Conservation (phyloP, 805 yeast species). For the Candida maesae region DNA sequence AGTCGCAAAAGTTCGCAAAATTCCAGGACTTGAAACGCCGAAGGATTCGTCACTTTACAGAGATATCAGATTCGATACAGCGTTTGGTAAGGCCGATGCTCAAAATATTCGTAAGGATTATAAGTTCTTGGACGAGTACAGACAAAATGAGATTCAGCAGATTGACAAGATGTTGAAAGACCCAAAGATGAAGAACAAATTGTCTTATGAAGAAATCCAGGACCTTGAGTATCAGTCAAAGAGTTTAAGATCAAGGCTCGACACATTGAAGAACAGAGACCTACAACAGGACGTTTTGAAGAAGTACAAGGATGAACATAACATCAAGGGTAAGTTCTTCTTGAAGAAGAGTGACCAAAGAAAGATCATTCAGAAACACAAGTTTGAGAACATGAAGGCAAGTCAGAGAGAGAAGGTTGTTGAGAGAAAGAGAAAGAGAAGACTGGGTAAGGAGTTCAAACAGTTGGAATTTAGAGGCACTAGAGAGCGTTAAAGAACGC, state of each 20-base stretch:
- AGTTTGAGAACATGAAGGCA: conserved; percentile 69
- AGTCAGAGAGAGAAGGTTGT: conserved; percentile 74
- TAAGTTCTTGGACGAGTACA: conserved; percentile 80
- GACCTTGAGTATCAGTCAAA: conserved; percentile 55
- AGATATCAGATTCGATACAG: conserved; percentile 89
- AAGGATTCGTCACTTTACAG: conserved; percentile 45
- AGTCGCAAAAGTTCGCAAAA: conserved; percentile 65
- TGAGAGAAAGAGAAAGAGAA: conserved; percentile 85
- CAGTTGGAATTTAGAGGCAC: conserved; percentile 37
- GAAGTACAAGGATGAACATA: conserved; percentile 42
- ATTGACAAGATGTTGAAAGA: conserved; percentile 56
- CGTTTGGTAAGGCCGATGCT: conserved; percentile 79
- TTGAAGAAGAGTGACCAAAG: conserved; percentile 68
- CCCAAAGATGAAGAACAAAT: conserved; percentile 38
- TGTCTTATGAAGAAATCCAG: conserved; percentile 42
- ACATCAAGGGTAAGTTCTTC: conserved; percentile 52
- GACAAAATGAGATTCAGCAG: conserved; percentile 65
- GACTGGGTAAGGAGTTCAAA: conserved; percentile 74
- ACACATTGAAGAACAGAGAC: conserved; percentile 68
- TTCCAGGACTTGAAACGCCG: conserved; percentile 58
- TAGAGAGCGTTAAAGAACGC: conserved; percentile 8
- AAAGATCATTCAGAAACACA: conserved; percentile 71
- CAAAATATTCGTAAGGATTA: conserved; percentile 69
- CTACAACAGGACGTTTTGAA: conserved; percentile 67
- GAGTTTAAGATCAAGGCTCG: conserved; percentile 63